phyloP scores from a whole-genome alignment of 2,329 filamentous ascomycete genomes.

The Calonectria leucothoes region DNA sequence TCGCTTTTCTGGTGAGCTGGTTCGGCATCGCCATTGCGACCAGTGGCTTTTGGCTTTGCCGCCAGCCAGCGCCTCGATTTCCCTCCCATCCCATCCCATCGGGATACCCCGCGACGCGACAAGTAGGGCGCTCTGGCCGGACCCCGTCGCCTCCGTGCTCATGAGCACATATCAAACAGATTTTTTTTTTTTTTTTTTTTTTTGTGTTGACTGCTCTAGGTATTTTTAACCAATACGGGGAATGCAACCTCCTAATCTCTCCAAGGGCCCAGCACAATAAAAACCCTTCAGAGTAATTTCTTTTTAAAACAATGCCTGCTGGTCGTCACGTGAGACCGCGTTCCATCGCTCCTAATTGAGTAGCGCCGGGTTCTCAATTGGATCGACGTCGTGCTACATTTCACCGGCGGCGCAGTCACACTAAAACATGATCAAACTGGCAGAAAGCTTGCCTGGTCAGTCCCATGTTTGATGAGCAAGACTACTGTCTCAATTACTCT shows the following conservation, averaged over 20 bases:
- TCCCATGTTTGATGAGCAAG: background rate
- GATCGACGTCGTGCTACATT: background rate
- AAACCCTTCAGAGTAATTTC: background rate
- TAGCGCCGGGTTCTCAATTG: background rate
- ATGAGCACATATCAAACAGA: background rate
- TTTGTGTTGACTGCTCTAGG: background rate
- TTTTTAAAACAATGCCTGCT: constrained; percentile 1
- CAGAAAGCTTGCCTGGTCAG: background rate
- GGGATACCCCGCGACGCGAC: background rate
- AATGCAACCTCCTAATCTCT: constrained; percentile 6
- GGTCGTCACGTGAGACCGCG: background rate
- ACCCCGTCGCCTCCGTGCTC: background rate
- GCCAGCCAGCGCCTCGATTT: background rate
- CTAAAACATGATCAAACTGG: background rate
- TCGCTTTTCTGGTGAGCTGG: background rate
- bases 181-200: too few species aligned
- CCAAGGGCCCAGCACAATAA: background rate
- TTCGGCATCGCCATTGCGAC: background rate
- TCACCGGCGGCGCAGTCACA: background rate
- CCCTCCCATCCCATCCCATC: background rate
- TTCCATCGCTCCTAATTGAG: background rate
- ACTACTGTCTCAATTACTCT: background rate
- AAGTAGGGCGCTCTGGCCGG: background rate
- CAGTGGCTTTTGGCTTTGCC: constrained; percentile 2
- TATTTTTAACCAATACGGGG: background rate